Evolutionary conservation across 441 rosid species (phyloP), one percentile per base, ranked within the genome.

Genomic region (Populus hybrid): DNA sequence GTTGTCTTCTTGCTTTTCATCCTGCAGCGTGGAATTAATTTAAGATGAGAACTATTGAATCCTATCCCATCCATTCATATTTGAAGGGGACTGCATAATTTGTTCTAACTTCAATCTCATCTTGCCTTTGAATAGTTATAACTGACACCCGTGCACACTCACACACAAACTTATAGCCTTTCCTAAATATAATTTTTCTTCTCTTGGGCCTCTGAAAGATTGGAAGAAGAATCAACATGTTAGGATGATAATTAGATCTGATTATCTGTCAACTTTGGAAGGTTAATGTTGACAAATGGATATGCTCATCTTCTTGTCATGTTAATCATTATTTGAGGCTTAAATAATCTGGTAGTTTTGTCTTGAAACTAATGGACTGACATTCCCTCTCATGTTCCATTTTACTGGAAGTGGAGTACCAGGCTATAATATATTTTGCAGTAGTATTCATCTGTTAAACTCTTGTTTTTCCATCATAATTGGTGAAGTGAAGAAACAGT

Each of bases 31-130:
- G 10, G 64, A 32, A 30, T 57, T 57, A 18, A 32, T 73, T 67
- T 66, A 72, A 4, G 40, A 46, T 4, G 18, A 46, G 57, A 12
- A 65, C 40, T 38, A 19, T n/a, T 34, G 42, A 76, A 42, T 42
- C 18, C 63, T 72, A n/a, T 73, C 68, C 70, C 32, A 74, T 23
- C 11, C 59, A 40, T 70, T 72, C 57, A 10, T 40, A 34, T 75
- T 19, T 69, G 66, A 11, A 26, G 26, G 46, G 74, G 12, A 18
- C 57, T 46, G 57, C 57, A 46, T 46, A 46, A 46, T 10, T 40
- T 40, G 50, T 10, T 40, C 16, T 40, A 10, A 40, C 50, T 40
- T 40, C 14, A 2, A 40, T 40, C 50, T 40, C 50, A 40, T 40
- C 50, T 40, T 40, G 46, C 50, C 14, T 40, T 40, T 3, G 50